phyloP scores from a whole-genome alignment of 2,329 filamentous ascomycete genomes.

The Volutella citrinella region DNA sequence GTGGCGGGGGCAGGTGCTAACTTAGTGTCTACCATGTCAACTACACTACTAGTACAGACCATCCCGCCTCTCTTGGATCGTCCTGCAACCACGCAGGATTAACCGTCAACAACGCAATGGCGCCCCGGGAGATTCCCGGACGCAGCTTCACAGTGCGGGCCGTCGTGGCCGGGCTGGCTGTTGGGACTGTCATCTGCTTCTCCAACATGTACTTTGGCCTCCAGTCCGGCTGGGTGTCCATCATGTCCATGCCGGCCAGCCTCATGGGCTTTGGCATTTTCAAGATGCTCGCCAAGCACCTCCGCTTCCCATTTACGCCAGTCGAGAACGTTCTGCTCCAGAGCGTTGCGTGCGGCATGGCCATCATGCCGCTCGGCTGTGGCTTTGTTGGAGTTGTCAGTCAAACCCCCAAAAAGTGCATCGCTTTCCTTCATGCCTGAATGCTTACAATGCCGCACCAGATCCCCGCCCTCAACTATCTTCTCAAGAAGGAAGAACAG shows the following conservation, averaged over 20 bases:
- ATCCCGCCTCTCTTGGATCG: no score
- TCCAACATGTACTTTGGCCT: conserved; percentile 99
- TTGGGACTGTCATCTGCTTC: conserved; percentile 90
- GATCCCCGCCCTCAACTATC: conserved; percentile 86
- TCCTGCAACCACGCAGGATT: no score
- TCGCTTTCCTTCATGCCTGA: not conserved
- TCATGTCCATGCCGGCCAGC: conserved; percentile 96
- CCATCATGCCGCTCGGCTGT: conserved; percentile 93
- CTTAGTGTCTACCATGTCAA: no score
- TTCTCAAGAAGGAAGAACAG: conserved; percentile 73
- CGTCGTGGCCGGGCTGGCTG: conserved; percentile 72
- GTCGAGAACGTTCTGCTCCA: conserved; percentile 97
- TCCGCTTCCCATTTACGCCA: conserved; percentile 81
- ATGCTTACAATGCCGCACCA: conserved; percentile 20
- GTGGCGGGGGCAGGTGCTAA: no score
- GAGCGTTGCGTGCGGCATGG: conserved; percentile 91
- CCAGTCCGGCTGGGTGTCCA: conserved; percentile 71
- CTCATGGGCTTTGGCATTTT: conserved; percentile 95
- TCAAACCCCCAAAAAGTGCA: no score
- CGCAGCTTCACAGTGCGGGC: conserved; percentile 84
- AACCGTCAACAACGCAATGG: conserved; percentile 17
- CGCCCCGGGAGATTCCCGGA: conserved; percentile 32
- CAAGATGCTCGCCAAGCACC: conserved; percentile 68
- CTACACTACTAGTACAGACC: no score
- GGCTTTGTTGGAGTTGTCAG: conserved; percentile 85